Percentiles rank a stretch among this genome's conserved stretches.
Conservation (phyloP, 2,329 filamentous ascomycete genomes). For the Chaetoscypha palmicola region DNA sequence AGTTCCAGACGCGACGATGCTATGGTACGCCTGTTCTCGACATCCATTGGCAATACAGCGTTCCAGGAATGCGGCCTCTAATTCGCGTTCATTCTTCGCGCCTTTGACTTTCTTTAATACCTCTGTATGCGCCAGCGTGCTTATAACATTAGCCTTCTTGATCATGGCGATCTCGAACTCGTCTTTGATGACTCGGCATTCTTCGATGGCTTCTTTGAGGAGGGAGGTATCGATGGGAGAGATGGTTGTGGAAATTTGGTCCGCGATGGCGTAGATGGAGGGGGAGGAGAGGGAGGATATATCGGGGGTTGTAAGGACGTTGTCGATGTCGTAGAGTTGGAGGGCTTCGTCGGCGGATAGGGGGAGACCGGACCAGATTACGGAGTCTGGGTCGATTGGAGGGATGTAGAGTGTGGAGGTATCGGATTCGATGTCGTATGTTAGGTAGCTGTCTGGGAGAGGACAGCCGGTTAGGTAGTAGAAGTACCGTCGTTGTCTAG, state of each 20-base stretch:
- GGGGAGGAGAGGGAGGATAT: constrained; percentile 56
- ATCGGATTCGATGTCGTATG: constrained; percentile 69
- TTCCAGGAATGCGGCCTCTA: constrained; percentile 75
- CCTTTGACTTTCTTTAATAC: constrained; percentile 54
- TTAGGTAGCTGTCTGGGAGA: constrained; percentile 70
- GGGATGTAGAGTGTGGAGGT: constrained; percentile 86
- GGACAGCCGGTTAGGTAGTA: constrained; percentile 87
- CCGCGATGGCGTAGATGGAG: constrained; percentile 68
- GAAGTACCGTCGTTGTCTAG: constrained; percentile 82
- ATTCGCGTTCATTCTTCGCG: constrained; percentile 71
- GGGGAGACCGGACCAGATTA: constrained; percentile 91
- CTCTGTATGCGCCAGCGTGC: constrained; percentile 57
- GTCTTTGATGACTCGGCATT: constrained; percentile 64
- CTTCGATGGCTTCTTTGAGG: constrained; percentile 58
- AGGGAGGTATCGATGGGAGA: constrained; percentile 58
- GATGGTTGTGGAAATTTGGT: constrained; percentile 66
- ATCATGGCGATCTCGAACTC: constrained; percentile 69
- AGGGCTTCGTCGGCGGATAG: constrained; percentile 69
- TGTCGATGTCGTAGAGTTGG: constrained; percentile 72
- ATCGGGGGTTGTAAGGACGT: constrained; percentile 64
- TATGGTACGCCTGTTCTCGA: constrained; percentile 78
- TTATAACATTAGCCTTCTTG: constrained; percentile 63
- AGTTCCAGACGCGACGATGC: constrained; percentile 74
- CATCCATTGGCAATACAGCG: constrained; percentile 68
- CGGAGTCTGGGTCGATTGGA: constrained; percentile 75